phyloP scores from a whole-genome alignment of 768 basidiomycete species.

The Macrolepiota fuliginosa region DNA sequence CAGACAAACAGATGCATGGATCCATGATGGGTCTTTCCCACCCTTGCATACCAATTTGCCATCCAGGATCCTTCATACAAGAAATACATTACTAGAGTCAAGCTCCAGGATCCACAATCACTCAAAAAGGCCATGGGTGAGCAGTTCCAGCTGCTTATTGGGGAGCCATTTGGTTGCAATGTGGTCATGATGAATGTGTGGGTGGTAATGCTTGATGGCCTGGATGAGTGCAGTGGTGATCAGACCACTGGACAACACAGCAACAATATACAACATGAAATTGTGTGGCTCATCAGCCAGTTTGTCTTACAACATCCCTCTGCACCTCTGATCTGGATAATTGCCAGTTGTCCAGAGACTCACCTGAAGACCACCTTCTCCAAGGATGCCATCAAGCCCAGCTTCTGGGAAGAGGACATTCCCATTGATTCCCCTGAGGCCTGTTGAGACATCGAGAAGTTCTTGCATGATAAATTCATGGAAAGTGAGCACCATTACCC shows the following conservation, averaged over 20 bases:
- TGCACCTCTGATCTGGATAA: constrained; percentile 21
- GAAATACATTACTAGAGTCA: not conserved
- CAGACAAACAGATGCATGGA: no score
- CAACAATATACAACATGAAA: constrained; percentile 12
- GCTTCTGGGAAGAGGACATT: constrained; percentile 3
- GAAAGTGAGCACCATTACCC: no score
- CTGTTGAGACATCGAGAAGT: constrained; percentile 18
- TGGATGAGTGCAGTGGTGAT: not conserved
- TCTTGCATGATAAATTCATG: constrained; percentile 12
- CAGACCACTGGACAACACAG: not conserved
- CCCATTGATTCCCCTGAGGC: constrained; percentile 15
- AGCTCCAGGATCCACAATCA: constrained; percentile 1
- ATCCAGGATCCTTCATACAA: not conserved
- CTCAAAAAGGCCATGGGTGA: constrained; percentile 10
- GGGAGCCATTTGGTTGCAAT: no score
- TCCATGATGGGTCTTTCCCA: no score
- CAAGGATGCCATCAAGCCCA: not conserved
- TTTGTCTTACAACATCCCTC: not conserved
- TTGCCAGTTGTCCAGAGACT: constrained; percentile 26
- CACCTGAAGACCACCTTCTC: constrained; percentile 18
- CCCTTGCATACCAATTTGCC: no score
- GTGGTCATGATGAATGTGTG: constrained; percentile 8
- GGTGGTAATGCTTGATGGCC: constrained; percentile 24
- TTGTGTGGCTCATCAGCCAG: constrained; percentile 14
- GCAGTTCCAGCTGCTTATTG: constrained; percentile 11